A percentile compares a stretch with the other conserved stretches of the same genome.
phyloP scores from a whole-genome alignment of 2,329 filamentous ascomycete genomes.

The Talaromyces rugulosus region DNA sequence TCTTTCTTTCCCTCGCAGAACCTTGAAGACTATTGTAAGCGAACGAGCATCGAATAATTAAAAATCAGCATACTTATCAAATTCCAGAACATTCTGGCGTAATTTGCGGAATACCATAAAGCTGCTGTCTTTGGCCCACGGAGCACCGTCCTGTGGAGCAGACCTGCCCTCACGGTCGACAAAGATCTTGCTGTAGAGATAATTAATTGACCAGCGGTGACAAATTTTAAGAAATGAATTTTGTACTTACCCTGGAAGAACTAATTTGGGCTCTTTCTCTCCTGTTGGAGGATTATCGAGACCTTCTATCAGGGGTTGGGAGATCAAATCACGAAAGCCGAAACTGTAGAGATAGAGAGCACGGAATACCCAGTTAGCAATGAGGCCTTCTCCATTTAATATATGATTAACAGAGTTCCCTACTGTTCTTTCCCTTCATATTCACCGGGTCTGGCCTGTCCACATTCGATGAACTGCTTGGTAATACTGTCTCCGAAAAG shows the following conservation, averaged over 20 bases:
- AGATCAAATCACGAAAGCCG: conserved; percentile 42
- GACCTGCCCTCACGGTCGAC: conserved; percentile 31
- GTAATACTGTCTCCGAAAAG: conserved; percentile 7
- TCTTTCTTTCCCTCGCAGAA: conserved; percentile 32
- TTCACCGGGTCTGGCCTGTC: not conserved
- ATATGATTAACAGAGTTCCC: conserved; percentile 7
- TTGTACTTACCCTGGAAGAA: conserved; percentile 25
- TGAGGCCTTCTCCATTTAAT: not conserved
- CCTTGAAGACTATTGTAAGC: conserved; percentile 13
- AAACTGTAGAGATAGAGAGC: conserved; percentile 27
- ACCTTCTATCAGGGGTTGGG: conserved; percentile 36
- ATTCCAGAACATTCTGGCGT: conserved; percentile 44
- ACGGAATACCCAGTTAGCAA: not conserved
- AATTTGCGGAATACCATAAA: conserved; percentile 44
- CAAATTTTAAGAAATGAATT: not conserved
- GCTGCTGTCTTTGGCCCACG: conserved; percentile 44
- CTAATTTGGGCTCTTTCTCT: conserved; percentile 7
- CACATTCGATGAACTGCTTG: not conserved
- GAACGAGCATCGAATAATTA: not conserved
- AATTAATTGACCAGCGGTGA: conserved; percentile 13
- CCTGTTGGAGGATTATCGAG: conserved; percentile 21
- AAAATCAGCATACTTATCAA: conserved; percentile 24
- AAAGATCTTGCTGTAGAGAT: conserved; percentile 31
- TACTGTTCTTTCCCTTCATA: conserved; percentile 18
- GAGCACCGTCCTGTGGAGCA: conserved; percentile 22